Conservation (phyloP, 2,329 filamentous ascomycete species). For the Colletotrichum noveboracense region DNA sequence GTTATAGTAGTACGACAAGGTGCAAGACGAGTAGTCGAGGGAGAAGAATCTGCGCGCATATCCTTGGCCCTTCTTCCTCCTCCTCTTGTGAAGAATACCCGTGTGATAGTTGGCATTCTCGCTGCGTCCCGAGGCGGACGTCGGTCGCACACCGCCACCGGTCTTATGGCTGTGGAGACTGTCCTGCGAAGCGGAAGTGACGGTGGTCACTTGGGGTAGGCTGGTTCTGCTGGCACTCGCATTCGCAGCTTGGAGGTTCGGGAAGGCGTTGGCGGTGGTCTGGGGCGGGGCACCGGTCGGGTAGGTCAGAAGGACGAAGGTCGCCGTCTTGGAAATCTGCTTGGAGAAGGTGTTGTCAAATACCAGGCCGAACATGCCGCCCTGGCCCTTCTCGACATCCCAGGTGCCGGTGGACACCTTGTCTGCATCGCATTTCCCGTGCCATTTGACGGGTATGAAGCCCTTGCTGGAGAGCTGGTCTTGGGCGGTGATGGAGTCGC, state of each 20-base stretch:
- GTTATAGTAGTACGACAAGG: slow-evolving; percentile 95
- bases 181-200: slow-evolving; percentile 61
- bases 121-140: slow-evolving; percentile 59
- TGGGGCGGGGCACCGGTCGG: slow-evolving; percentile 82
- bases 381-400: slow-evolving; percentile 75
- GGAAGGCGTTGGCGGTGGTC: slow-evolving; percentile 69
- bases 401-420: slow-evolving; percentile 91
- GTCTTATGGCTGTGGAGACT: slow-evolving; percentile 61
- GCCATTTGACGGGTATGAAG: slow-evolving; percentile 79
- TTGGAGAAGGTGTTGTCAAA: slow-evolving; percentile 99
- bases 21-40: slow-evolving; percentile 91
- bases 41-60: slow-evolving; percentile 95
- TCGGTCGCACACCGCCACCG: slow-evolving; percentile 41
- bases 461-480: slow-evolving; percentile 70
- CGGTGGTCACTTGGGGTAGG: slow-evolving; percentile 50
- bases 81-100: slow-evolving; percentile 85
- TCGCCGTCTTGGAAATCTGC: slow-evolving; percentile 90
- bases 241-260: slow-evolving; percentile 53
- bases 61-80: slow-evolving; percentile 91
- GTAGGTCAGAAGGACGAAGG: slow-evolving; percentile 93
- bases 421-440: slow-evolving; percentile 95
- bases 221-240: slow-evolving; percentile 51
- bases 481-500: slow-evolving; percentile 65
- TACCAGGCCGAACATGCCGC: slow-evolving; percentile 93
- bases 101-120: slow-evolving; percentile 72